Percentiles rank a stretch among this genome's conserved stretches.
These are phyloP conservation scores for Talaromyces sp. DNA, from an alignment of 2,329 filamentous ascomycete species.

Conservation along the genomic window DNA sequence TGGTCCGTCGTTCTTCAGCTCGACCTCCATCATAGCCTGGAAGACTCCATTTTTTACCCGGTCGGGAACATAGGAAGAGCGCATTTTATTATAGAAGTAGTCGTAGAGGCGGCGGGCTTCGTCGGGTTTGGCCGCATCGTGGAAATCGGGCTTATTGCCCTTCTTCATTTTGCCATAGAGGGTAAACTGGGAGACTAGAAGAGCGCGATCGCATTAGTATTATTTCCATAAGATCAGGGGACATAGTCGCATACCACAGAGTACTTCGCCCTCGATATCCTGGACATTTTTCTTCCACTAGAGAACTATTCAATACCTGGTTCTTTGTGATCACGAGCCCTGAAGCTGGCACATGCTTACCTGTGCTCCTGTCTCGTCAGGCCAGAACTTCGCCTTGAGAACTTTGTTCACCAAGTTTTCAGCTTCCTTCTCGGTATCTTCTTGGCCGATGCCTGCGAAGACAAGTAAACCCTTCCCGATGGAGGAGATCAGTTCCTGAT, in stretches of 20 bases:
- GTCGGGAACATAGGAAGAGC: conserved; percentile 69
- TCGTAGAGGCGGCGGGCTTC: conserved; percentile 82
- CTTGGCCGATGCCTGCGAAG: conserved; percentile 85
- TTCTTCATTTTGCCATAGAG: conserved; percentile 92
- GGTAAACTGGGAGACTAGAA: conserved; percentile 90
- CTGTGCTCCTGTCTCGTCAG: conserved; percentile 71
- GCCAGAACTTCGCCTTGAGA: conserved; percentile 88
- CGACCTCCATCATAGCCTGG: conserved; percentile 98
- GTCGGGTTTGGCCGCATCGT: conserved; percentile 77
- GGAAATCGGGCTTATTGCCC: conserved; percentile 93
- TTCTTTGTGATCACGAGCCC: background rate
- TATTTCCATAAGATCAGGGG: background rate
- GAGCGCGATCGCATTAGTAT: background rate
- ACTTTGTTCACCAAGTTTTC: conserved; percentile 83
- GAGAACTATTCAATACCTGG: conserved; percentile 2
- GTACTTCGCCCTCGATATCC: conserved; percentile 85
- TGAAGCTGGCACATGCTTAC: conserved; percentile 46
- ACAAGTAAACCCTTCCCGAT: conserved; percentile 90
- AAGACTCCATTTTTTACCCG: conserved; percentile 94
- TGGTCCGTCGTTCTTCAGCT: conserved; percentile 82
- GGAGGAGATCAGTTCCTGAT: conserved; percentile 83
- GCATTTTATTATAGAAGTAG: conserved; percentile 76
- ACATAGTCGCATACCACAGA: conserved; percentile 71
- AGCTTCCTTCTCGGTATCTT: conserved; percentile 86
- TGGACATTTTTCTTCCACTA: conserved; percentile 90